Evolutionary conservation across 176 grass and related monocot species (phyloP), one percentile per base, ranked within the genome.

Genomic region (Panicum miliaceum): DNA sequence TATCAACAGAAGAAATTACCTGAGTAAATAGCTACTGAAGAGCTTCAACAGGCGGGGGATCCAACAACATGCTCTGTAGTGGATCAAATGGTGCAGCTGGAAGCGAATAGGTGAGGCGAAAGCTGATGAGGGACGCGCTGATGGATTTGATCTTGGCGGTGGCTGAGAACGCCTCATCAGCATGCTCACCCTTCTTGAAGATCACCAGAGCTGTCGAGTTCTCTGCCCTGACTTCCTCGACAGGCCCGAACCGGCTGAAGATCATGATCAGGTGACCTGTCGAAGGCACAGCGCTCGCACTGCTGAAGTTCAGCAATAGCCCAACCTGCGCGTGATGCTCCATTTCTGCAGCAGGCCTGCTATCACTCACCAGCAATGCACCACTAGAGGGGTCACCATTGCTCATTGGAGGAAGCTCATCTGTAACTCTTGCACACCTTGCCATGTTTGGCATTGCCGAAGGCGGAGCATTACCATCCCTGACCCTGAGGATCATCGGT

Each of bases 191-290:
- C 56, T 37, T 92, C 80, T 73, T 81, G 75, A 91, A 94, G 75
- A 90, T 56, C 74, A 93, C 89, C 7, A 78, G 4, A 19, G 84
- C 91, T 53, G 58, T 42, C 7, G 82, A 47, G 18, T 76, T 78
- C 16, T 83, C 81, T 29, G 70, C 57, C 65, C 76, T 84, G 60
- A 36, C 92, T 52, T 93, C 89, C 56, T 82, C 67, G 61, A 94
- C 12, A 14, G 88, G 88, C 25, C 94, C 94, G 68, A 87, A 94
- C 29, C 47, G 68, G 62, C 90, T 79, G 53, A 97, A 97, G 80
- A 87, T 75, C 27, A 34, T 76, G 35, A 80, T 71, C 10, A 94
- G 88, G 40, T 90, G 79, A 42, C 18, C 57, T 27, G 64, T 0
- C 16, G 83, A 71, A 75, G 90, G 94, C 73, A 92, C 37, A 1